Percentiles rank a stretch among this genome's conserved stretches.
These are phyloP conservation scores for Teunomyces cretensis DNA, from an alignment of 805 yeast species.

Conservation along the genomic window DNA sequence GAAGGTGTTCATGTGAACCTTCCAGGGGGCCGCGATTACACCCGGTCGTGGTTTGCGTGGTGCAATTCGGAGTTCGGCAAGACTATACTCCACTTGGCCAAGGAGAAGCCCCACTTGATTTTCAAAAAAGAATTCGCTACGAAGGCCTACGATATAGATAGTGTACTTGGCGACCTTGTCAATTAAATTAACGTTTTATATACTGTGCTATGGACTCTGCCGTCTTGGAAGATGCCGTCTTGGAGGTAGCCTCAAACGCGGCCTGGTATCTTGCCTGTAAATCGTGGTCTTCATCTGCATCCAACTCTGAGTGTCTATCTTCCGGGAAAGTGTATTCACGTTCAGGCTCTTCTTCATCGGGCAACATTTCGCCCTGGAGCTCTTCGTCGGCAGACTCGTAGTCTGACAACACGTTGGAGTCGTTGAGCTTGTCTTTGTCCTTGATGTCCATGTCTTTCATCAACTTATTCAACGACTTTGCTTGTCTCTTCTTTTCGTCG, in stretches of 20 bases:
- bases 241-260: slow-evolving; percentile 65
- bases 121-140: slow-evolving; percentile 45
- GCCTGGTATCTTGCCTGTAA: slow-evolving; percentile 70
- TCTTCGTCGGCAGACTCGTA: slow-evolving; percentile 52
- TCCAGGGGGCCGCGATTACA: slow-evolving; percentile 47
- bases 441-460: slow-evolving; percentile 85
- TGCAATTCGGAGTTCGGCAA: slow-evolving; percentile 89
- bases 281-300: slow-evolving; percentile 46
- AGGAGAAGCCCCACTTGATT: slow-evolving; percentile 69
- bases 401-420: slow-evolving; percentile 53
- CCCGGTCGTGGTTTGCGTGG: slow-evolving; percentile 94
- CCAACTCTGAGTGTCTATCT: slow-evolving; percentile 62
- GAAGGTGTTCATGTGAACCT: slow-evolving; percentile 72
- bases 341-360: slow-evolving; percentile 46
- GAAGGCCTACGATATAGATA: slow-evolving; percentile 30
- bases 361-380: slow-evolving; percentile 44
- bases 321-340: slow-evolving; percentile 74
- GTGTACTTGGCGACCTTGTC: slow-evolving; percentile 9
- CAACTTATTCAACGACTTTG: slow-evolving; percentile 64
- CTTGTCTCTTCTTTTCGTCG: slow-evolving; percentile 69
- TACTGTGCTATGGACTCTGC: slow-evolving; percentile 74
- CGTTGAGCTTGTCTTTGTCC: slow-evolving; percentile 25
- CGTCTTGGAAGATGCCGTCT: slow-evolving; percentile 60
- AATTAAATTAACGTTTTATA: slow-evolving; percentile 39
- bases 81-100: slow-evolving; percentile 74